Conservation (phyloP, 139 green algal genomes). For the Nannochloris sp. region DNA sequence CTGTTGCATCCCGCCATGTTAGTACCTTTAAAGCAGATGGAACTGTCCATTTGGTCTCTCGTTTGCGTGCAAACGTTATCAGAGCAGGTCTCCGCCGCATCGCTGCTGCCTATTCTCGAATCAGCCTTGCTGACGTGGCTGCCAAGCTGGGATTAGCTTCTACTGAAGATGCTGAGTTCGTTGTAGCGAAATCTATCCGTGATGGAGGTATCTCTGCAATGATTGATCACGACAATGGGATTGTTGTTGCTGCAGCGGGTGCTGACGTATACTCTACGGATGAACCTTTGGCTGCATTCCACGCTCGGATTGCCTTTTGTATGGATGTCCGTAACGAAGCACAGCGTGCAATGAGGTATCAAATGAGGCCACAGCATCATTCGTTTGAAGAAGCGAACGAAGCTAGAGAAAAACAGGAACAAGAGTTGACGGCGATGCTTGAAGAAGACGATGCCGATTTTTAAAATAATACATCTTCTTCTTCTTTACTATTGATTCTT, state of each 20-base stretch:
- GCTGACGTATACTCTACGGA: slow-evolving; percentile 66
- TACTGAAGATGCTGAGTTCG: slow-evolving; percentile 83
- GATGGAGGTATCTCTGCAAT: slow-evolving; percentile 84
- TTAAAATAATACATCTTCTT: slow-evolving; percentile 15
- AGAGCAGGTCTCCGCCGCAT: slow-evolving; percentile 87
- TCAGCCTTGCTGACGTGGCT: slow-evolving; percentile 81
- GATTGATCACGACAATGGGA: slow-evolving; percentile 72
- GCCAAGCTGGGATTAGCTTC: slow-evolving; percentile 69
- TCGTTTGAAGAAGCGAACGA: slow-evolving; percentile 31
- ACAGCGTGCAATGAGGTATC: slow-evolving; percentile 36
- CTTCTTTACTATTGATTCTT: background rate
- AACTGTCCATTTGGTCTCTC: slow-evolving; percentile 79
- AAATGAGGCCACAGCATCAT: background rate
- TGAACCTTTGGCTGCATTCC: slow-evolving; percentile 77
- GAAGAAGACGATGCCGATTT: slow-evolving; percentile 58
- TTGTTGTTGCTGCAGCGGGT: slow-evolving; percentile 60
- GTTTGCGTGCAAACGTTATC: slow-evolving; percentile 95
- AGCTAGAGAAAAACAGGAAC: slow-evolving; percentile 68
- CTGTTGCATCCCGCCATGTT: slow-evolving; percentile 41
- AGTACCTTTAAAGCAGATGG: slow-evolving; percentile 66
- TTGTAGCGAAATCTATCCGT: slow-evolving; percentile 90
- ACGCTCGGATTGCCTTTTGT: slow-evolving; percentile 93
- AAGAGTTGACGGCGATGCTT: slow-evolving; percentile 72
- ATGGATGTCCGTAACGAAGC: slow-evolving; percentile 97
- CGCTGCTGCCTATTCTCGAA: slow-evolving; percentile 89